Conservation (phyloP, 805 yeast genomes). For the Lachancea waltii region DNA sequence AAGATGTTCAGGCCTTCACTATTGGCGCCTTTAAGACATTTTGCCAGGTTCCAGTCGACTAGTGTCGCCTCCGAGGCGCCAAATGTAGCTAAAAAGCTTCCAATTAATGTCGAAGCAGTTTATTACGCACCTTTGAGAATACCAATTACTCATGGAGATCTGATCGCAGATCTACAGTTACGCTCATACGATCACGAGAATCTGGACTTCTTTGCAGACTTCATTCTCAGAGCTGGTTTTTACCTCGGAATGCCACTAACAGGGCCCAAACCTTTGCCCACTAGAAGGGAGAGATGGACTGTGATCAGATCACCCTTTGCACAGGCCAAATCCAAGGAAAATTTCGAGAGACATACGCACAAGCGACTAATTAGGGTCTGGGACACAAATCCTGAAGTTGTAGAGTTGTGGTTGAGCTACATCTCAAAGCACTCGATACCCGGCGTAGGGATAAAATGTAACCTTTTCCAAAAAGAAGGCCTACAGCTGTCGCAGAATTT, state of each 20-base stretch:
- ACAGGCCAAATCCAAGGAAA: slow-evolving; percentile 90
- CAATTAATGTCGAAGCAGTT: slow-evolving; percentile 62
- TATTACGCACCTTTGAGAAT: slow-evolving; percentile 74
- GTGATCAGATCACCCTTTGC: slow-evolving; percentile 91
- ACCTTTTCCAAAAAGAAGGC: slow-evolving; percentile 49
- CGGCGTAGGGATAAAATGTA: slow-evolving; percentile 81
- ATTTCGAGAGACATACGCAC: slow-evolving; percentile 83
- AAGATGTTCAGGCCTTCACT: slow-evolving; percentile 1
- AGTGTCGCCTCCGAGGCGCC: slow-evolving; percentile 3
- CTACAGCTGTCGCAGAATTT: slow-evolving; percentile 39
- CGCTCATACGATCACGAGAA: slow-evolving; percentile 66
- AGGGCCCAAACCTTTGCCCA: slow-evolving; percentile 62
- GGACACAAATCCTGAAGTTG: slow-evolving; percentile 79
- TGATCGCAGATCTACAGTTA: slow-evolving; percentile 70
- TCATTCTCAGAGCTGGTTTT: slow-evolving; percentile 83
- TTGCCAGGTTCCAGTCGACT: slow-evolving; percentile 16
- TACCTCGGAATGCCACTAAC: slow-evolving; percentile 82
- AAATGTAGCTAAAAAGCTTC: background rate
- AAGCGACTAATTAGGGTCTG: slow-evolving; percentile 66
- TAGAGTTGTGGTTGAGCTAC: slow-evolving; percentile 76
- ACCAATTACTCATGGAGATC: slow-evolving; percentile 60
- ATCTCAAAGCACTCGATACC: slow-evolving; percentile 68
- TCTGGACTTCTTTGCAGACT: slow-evolving; percentile 72
- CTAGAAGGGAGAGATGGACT: slow-evolving; percentile 83
- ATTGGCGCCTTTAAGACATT: background rate